Evolutionary conservation across 2,329 filamentous ascomycete species (phyloP).

Genomic region (Xylariaceae sp.): DNA sequence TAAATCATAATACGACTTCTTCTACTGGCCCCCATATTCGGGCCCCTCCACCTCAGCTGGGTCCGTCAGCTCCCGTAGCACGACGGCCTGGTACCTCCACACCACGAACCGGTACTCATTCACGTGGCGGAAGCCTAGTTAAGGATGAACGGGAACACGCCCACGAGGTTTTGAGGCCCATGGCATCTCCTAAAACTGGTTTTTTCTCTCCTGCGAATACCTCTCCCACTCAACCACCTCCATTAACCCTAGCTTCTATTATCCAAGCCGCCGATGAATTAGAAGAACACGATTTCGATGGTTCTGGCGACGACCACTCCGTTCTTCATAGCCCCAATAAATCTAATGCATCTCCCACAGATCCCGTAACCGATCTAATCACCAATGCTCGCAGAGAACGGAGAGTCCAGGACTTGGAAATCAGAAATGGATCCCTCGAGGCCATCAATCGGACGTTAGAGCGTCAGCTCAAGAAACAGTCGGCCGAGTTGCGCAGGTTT

Average conservation of each 20-base stretch:
- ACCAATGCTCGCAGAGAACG: conserved; percentile 85
- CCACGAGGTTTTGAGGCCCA: conserved; percentile 22
- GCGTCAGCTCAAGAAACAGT: conserved; percentile 85
- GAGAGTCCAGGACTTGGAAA: conserved; percentile 93
- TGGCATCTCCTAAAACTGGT: conserved; percentile 26
- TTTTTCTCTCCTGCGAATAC: conserved; percentile 33
- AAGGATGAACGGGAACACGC: conserved; percentile 19
- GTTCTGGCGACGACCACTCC: conserved; percentile 29
- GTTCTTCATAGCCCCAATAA: conserved; percentile 55
- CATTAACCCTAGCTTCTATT: conserved; percentile 50
- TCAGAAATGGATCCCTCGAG: conserved; percentile 89
- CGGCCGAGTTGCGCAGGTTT: conserved; percentile 78
- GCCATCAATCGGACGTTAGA: conserved; percentile 94
- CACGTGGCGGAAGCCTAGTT: conserved; percentile 37
- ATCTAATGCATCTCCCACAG: conserved; percentile 48
- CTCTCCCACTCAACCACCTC: conserved; percentile 33
- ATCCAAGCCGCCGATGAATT: conserved; percentile 53
- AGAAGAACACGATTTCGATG: conserved; percentile 33
- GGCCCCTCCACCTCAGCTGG: conserved; percentile 36
- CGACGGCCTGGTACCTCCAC: conserved; percentile 42
- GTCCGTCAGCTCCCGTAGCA: conserved; percentile 33
- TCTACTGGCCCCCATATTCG: conserved; percentile 29
- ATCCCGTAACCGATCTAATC: conserved; percentile 68
- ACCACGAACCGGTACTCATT: conserved; percentile 36
- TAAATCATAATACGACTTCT: background rate